Conservation (phyloP, 2,329 filamentous ascomycete species). For the Diaporthe vaccinii region DNA sequence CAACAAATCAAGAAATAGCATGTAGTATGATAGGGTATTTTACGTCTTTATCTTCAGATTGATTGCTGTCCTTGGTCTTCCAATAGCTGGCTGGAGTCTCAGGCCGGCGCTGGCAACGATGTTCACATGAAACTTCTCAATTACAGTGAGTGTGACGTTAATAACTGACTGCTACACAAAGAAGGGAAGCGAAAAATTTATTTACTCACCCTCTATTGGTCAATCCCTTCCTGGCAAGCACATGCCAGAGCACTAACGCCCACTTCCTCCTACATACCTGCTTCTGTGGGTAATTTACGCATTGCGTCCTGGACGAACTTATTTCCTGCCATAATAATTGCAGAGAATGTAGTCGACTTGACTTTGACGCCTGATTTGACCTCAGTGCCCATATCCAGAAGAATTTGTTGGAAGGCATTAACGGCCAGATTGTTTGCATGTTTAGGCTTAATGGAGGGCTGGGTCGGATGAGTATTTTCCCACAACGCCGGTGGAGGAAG, state of each 20-base stretch:
- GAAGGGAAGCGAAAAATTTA: background rate
- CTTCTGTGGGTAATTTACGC: background rate
- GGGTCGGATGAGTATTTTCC: slow-evolving; percentile 7
- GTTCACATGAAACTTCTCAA: background rate
- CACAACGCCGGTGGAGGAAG: slow-evolving; percentile 7
- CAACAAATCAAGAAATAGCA: background rate
- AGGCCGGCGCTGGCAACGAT: background rate
- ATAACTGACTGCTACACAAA: background rate
- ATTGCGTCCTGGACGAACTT: background rate
- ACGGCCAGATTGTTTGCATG: slow-evolving; percentile 4
- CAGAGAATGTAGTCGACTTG: background rate
- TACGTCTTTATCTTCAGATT: too few species aligned
- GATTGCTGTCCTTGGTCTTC: background rate
- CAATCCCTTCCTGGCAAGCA: background rate
- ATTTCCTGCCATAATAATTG: background rate
- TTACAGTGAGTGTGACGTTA: background rate
- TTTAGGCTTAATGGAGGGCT: slow-evolving; percentile 18
- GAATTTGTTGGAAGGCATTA: background rate
- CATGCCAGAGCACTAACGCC: background rate
- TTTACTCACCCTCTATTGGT: background rate
- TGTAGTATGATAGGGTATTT: background rate
- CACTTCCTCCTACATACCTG: background rate
- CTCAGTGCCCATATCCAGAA: background rate
- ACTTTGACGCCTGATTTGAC: too few species aligned
- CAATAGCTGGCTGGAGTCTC: too few species aligned